Conservation (phyloP, 495 filamentous ascomycete genomes). For the Penicillium paradoxum region DNA sequence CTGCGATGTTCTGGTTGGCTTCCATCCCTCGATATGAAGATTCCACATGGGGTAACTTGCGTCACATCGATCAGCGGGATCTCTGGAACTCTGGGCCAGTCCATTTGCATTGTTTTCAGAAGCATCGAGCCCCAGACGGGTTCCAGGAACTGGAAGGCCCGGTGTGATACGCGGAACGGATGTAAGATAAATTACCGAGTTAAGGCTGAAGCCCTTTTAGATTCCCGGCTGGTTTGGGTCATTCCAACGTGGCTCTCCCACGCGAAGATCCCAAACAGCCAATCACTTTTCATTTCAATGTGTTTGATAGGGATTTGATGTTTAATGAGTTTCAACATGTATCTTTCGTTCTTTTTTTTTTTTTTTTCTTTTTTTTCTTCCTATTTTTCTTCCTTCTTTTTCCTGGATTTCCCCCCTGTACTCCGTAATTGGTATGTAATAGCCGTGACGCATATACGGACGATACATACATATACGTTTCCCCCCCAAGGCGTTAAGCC, state of each 20-base stretch:
- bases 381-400: no score
- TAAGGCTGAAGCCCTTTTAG: constrained; percentile 4
- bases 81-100: neutral
- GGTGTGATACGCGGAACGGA: neutral
- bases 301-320: no score
- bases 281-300: neutral
- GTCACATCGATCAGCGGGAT: constrained; percentile 1
- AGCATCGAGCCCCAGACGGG: neutral
- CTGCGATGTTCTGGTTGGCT: constrained; percentile 4
- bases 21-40: neutral
- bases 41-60: constrained; percentile 5
- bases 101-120: neutral
- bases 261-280: neutral
- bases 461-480: constrained; percentile 13
- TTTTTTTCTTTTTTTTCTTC: no score
- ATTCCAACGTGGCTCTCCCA: constrained; percentile 4
- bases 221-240: neutral
- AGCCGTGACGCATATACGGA: neutral
- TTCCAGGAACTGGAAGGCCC: neutral
- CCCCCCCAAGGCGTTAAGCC: constrained; percentile 15
- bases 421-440: constrained; percentile 5
- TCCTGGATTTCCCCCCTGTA: no score
- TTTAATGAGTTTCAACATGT: no score
- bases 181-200: neutral
- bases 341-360: no score